Conservation (phyloP, 2,329 filamentous ascomycete genomes). For the Colletotrichum sp. region DNA sequence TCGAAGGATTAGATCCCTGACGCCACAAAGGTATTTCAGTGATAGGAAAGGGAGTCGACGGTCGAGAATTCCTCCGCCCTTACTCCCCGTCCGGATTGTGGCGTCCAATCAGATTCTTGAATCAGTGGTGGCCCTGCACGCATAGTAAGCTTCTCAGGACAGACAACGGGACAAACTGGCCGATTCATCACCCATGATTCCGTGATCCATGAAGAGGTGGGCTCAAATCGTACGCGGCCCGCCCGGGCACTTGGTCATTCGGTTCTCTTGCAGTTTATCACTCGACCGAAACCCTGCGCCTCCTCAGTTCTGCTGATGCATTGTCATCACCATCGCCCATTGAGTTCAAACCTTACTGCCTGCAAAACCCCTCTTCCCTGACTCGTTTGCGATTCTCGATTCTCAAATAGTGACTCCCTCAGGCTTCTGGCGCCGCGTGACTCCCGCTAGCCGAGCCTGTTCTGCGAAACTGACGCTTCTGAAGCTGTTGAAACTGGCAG, state of each 20-base stretch:
- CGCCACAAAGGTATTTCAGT: not conserved
- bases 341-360: not conserved
- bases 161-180: not conserved
- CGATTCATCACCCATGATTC: not conserved
- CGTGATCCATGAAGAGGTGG: not conserved
- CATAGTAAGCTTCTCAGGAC: not conserved
- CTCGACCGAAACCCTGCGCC: constrained; percentile 14
- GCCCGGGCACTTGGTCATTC: not conserved
- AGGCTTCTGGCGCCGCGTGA: not conserved
- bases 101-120: constrained; percentile 2
- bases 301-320: not conserved
- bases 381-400: not conserved
- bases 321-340: not conserved
- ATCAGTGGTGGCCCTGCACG: not conserved
- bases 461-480: not conserved
- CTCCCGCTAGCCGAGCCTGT: not conserved
- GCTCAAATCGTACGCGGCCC: not conserved
- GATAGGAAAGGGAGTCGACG: not conserved
- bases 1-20: not conserved
- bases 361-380: not conserved
- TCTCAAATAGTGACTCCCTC: not conserved
- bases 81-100: not conserved
- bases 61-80: constrained; percentile 6
- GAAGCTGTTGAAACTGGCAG: not conserved
- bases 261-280: not conserved